Evolutionary conservation across 176 grass and related monocot species (phyloP).

Genomic region (Aegilops longissima): DNA sequence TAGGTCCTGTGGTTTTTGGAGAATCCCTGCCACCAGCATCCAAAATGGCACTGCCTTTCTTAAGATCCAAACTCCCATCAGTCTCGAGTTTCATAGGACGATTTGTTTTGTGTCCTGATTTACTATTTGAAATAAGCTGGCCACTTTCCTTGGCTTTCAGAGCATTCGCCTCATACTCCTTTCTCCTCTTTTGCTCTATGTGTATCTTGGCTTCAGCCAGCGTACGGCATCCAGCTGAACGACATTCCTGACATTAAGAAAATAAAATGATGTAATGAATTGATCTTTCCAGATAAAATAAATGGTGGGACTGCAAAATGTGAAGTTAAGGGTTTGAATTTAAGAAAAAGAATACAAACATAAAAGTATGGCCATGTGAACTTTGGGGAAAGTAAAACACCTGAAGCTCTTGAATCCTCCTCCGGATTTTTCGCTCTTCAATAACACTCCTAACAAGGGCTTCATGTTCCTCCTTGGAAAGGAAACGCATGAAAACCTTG

Average conservation of each 20-base stretch:
- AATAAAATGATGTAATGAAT: constrained; percentile 3
- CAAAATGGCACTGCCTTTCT: constrained; percentile 59
- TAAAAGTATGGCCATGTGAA: neutral
- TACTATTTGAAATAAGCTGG: constrained; percentile 53
- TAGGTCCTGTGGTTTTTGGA: constrained; percentile 42
- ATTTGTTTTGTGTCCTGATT: constrained; percentile 58
- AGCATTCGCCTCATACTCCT: constrained; percentile 55
- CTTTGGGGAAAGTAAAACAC: constrained; percentile 33
- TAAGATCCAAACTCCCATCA: constrained; percentile 66
- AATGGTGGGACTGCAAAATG: neutral
- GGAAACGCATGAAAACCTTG: constrained; percentile 94
- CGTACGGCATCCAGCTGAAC: constrained; percentile 77
- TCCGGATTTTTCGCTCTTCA: constrained; percentile 79
- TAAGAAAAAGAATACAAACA: neutral
- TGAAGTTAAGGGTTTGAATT: neutral
- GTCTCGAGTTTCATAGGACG: constrained; percentile 63
- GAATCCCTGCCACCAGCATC: constrained; percentile 62
- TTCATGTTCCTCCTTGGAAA: constrained; percentile 89
- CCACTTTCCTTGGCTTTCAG: constrained; percentile 61
- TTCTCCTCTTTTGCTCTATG: constrained; percentile 87
- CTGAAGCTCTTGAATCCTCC: constrained; percentile 96
- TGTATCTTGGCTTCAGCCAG: constrained; percentile 80
- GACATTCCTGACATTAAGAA: constrained; percentile 63
- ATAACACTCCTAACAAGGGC: constrained; percentile 69
- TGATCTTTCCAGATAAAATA: constrained; percentile 1